A percentile compares a stretch with the other conserved stretches of the same genome.
Conservation (phyloP, 805 yeast species). For the Lachancea nothofagi region DNA sequence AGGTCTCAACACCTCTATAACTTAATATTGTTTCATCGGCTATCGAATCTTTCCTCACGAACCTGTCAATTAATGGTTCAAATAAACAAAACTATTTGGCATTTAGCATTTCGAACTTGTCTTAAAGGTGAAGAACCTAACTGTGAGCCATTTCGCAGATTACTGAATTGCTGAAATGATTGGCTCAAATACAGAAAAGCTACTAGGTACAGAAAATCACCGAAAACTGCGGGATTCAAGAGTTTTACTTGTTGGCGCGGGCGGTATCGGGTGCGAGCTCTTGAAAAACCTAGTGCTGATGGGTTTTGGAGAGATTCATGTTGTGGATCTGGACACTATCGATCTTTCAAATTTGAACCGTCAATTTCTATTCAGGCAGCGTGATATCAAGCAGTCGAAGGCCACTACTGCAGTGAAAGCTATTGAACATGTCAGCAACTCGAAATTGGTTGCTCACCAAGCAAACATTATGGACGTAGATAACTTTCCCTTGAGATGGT, state of each 20-base stretch:
- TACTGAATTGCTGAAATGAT: not conserved
- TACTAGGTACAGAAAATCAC: slow-evolving; percentile 26
- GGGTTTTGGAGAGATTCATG: slow-evolving; percentile 81
- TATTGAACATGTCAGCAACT: slow-evolving; percentile 62
- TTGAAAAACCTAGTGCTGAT: slow-evolving; percentile 71
- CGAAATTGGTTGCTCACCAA: slow-evolving; percentile 71
- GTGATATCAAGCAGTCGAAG: slow-evolving; percentile 86
- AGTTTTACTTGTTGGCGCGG: slow-evolving; percentile 87
- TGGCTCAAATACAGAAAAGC: slow-evolving; percentile 14
- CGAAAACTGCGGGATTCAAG: slow-evolving; percentile 37
- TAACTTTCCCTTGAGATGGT: slow-evolving; percentile 72
- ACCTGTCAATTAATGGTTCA: not conserved
- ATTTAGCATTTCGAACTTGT: no score
- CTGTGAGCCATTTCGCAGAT: not conserved
- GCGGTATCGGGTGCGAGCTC: slow-evolving; percentile 93
- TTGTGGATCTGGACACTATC: slow-evolving; percentile 93
- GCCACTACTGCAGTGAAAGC: slow-evolving; percentile 80
- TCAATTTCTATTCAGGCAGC: slow-evolving; percentile 83
- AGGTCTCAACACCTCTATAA: no score
- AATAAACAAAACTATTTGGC: no score
- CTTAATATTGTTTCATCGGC: no score
- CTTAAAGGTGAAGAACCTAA: no score
- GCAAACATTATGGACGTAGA: slow-evolving; percentile 80
- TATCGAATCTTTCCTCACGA: not conserved
- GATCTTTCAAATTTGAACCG: slow-evolving; percentile 89